Evolutionary conservation across 2,329 filamentous ascomycete genomes (phyloP), one percentile per base, ranked within the genome.

Genomic region (Pseudopithomyces chartarum): DNA sequence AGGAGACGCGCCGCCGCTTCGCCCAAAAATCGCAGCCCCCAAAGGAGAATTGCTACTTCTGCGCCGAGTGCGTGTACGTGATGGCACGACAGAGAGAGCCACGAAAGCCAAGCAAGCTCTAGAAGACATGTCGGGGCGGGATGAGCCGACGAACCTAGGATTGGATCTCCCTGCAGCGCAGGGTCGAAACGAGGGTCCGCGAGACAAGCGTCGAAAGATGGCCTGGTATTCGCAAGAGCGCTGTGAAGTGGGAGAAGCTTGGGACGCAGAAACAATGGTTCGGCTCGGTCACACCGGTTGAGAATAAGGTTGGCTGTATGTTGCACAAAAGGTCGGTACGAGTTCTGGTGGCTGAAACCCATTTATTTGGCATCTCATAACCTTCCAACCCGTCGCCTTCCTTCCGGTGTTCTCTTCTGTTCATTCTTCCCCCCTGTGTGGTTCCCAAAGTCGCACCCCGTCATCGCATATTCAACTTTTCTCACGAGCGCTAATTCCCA

Each of bases 1-100:
- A 61, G 58, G 54, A 55, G 56, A 57, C 62, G 57, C 63, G 62
- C 55, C 43, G 61, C 67, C 56, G 54, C 39, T 49, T 48, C 56
- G 51, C 36, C 58, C 51, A 20, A 42, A n/a, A 33, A 52, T 43
- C 47, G 46, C 29, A 47, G 47, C 52, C 33, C n/a, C 50, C 44
- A 46, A 38, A 48, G 12, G 38, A 43, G 15, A 46, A 17, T n/a
- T 48, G 15, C 22, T 53, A 43, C 26, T 39, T 32, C 39, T 48
- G 51, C 45, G 32, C 39, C 38, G 19, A 19, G 46, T n/a, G 38
- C 39, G 60, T 47, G 29, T 33, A 29, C 38, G 57, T 45, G 52
- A 33, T 43, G 54, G 55, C 38, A 44, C 39, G 44, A 34, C 34
- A 33, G 44, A 29, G 5, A 29, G 42, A 20, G 22, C 17, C 23